Conservation (phyloP, 1,139 yeast species). For the Entelexis paramagnoliae region DNA sequence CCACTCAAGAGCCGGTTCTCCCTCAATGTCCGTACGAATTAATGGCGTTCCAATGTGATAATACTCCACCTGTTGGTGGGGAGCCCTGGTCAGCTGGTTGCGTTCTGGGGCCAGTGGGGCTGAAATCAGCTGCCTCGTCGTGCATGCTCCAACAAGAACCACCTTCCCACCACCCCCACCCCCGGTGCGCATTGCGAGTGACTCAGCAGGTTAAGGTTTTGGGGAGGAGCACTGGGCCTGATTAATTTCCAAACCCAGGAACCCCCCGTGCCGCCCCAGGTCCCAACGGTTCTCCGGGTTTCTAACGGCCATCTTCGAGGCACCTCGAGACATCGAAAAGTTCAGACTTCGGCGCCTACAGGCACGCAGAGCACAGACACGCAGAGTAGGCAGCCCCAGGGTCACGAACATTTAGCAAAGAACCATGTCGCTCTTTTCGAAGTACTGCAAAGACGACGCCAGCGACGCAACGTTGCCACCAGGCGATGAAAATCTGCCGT, state of each 20-base stretch:
- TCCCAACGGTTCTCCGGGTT: conserved; percentile 9
- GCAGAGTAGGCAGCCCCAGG: not conserved
- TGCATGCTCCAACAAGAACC: too few species aligned
- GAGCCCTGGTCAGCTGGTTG: too few species aligned
- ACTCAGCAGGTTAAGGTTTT: conserved; percentile 3
- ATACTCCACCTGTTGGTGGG: too few species aligned
- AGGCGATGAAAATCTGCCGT: conserved; percentile 15
- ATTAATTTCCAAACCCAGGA: not conserved
- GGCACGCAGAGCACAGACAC: too few species aligned
- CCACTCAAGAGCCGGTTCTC: too few species aligned
- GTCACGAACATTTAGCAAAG: not conserved
- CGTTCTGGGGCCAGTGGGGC: too few species aligned
- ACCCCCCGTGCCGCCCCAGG: not conserved
- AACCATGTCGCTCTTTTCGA: conserved; percentile 18
- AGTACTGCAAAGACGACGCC: conserved; percentile 20
- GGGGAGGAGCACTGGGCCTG: not conserved
- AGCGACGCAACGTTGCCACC: conserved; percentile 8
- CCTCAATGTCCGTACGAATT: too few species aligned
- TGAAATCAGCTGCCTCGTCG: not conserved
- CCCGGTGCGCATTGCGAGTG: not conserved
- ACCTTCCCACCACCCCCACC: too few species aligned
- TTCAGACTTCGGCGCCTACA: too few species aligned
- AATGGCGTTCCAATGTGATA: too few species aligned
- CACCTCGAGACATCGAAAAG: not conserved
- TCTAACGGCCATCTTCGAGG: conserved; percentile 3